Percentiles rank a stretch among this genome's conserved stretches.
Conservation (phyloP, 129 eudicot species). For the Glebionis coronaria region DNA sequence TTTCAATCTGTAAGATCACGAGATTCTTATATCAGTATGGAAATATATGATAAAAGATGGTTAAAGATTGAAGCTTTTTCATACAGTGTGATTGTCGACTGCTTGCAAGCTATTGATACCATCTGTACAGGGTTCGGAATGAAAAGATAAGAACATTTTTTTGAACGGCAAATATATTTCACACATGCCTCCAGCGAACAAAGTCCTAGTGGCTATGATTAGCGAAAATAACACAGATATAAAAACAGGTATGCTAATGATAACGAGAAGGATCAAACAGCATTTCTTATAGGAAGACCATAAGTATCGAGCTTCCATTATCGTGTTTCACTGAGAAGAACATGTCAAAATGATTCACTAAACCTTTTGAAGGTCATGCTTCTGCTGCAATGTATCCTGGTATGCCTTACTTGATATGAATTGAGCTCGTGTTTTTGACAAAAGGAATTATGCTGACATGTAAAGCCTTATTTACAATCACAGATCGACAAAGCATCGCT, state of each 20-base stretch:
- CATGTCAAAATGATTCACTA: neutral
- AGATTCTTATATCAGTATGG: neutral
- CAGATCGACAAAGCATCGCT: no score
- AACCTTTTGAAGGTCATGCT: neutral
- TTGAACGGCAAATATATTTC: no score
- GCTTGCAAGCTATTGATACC: slow-evolving; percentile 29
- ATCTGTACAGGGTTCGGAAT: slow-evolving; percentile 32
- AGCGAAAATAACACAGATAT: slow-evolving; percentile 21
- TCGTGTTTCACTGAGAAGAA: slow-evolving; percentile 15
- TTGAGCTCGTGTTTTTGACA: no score
- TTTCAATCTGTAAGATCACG: neutral
- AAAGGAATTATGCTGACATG: no score
- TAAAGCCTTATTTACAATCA: no score
- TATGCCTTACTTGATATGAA: slow-evolving; percentile 21
- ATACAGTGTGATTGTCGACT: slow-evolving; percentile 29
- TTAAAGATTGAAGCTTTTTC: slow-evolving; percentile 3
- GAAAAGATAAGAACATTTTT: no score
- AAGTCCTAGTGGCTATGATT: no score
- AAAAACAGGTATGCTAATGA: slow-evolving; percentile 15
- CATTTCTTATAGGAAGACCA: slow-evolving; percentile 39
- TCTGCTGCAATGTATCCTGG: slow-evolving; percentile 14
- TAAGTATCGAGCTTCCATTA: slow-evolving; percentile 15
- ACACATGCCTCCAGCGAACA: no score
- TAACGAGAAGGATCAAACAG: slow-evolving; percentile 32
- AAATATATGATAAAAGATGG: neutral